These are phyloP conservation scores for Lactarius psammicola DNA, from an alignment of 768 basidiomycete species.

Conservation along the genomic window DNA sequence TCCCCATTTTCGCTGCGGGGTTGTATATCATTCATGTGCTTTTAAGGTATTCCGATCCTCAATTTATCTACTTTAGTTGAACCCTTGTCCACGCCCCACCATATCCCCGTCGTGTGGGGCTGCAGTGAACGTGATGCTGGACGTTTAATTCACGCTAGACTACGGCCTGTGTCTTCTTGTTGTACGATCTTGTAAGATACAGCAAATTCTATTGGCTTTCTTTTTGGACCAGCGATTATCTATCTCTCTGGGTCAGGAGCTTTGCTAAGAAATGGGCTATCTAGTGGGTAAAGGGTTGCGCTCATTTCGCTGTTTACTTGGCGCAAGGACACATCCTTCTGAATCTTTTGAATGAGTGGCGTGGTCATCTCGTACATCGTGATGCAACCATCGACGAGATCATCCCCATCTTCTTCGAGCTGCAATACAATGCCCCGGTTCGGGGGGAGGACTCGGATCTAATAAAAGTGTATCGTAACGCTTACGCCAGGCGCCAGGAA, in stretches of 20 bases:
- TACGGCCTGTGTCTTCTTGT: conserved; percentile 1
- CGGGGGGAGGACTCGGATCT: not conserved
- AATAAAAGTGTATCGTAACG: not conserved
- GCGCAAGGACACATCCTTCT: not conserved
- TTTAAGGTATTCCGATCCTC: not conserved
- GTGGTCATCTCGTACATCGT: not conserved
- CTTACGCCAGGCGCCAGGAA: not conserved
- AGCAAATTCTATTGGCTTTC: not conserved
- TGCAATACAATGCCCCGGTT: not conserved
- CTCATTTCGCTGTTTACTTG: not conserved
- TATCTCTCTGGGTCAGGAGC: not conserved
- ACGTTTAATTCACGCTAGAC: conserved; percentile 11
- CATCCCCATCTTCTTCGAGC: not conserved
- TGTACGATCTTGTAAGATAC: conserved; percentile 17
- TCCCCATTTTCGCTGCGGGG: not conserved
- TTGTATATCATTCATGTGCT: not conserved
- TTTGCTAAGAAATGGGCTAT: not conserved
- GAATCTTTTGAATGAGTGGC: not conserved
- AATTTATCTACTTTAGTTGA: conserved; percentile 6
- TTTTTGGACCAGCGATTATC: not conserved
- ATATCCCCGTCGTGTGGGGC: not conserved
- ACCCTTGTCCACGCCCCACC: not conserved
- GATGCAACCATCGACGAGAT: not conserved
- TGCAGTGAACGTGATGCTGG: not conserved
- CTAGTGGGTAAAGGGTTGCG: conserved; percentile 1